Base-by-base conservation (phyloP, 129 eudicot species). In the Mikania micrantha region DNA sequence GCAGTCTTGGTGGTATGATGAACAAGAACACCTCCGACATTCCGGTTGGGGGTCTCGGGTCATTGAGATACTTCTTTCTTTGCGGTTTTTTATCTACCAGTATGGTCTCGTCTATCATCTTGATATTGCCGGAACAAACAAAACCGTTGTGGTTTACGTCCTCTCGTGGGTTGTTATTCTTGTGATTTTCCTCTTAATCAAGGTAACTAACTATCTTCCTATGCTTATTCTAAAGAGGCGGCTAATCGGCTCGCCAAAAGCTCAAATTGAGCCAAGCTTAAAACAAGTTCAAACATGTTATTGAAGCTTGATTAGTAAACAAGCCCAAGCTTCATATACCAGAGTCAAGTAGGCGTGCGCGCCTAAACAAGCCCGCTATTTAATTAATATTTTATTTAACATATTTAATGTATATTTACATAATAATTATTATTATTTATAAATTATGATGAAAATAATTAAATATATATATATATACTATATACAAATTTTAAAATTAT, bases 1-100 rank as follows among this genome's bases (percentile, higher is more conserved):
- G 98, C 95, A 93, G 78, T 88, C 98, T 2, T 93, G 98, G 98
- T 93, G 98, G 98, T 79, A 86, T 27, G 95, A 88, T 52, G 98
- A 93, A 63, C 96, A 88, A 67, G 83, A 79, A n/a, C 96, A 88
- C 69, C 84, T 93, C 28, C 81, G 78, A 32, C 85, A 83, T 69
- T 71, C 88, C 6, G 95, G 96, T 44, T 74, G 77, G 67, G 71
- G 68, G 24, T 92, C 98, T 38, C 70, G 98, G 66, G 28, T 86
- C 31, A 88, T 88, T 12, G 98, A 93, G 81, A 76, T 93, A 4
- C 71, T 88, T 56, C 91, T 93, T 56, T 93, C 96, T 5, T 56
- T 93, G 2, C 69, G 98, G 59, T 93, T 93, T 67, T 93, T 93
- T 64, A 74, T 93, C 44, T 93, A 88, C 80, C 98, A 93, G 44